Base-by-base conservation (phyloP, 768 basidiomycete genomes). In the Exidia glandulosa region DNA sequence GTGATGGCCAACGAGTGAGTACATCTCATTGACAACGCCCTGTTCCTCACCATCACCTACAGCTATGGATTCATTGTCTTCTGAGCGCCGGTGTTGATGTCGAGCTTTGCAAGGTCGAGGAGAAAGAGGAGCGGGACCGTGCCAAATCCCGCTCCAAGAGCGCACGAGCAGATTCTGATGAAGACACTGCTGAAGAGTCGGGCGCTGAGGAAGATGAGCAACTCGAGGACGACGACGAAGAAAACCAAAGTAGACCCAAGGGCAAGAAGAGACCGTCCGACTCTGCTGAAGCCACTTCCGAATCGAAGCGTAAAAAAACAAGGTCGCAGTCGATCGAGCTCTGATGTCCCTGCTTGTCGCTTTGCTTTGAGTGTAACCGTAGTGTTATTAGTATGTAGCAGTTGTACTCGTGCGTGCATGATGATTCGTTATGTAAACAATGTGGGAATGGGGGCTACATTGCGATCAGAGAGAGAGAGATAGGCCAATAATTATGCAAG, bases 1-100 rank as follows among this genome's bases (percentile, higher is more conserved):
- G 82, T 62, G 93, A 94, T 68, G 97, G 94, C 62, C 96, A 99
- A 72, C 94, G 88, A 75, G 92, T 90, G 57, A 6, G 63, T 63
- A n/a, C 2, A 71, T 56, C 57, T 37, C 34, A 32, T 14, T 23
- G n/a, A 3, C 7, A 27, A 10, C 10, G 56, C 32, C 25, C 47
- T 58, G 31, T 63, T 32, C 36, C 23, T 32, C 0, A 37, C 58
- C 13, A 29, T 37, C 23, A 57, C 27, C 19, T 0, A 37, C 60
- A 85, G 83, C 66, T 85, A 13, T 86, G 84, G 84, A 83, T 83
- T 19, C 81, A 88, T 66, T 81, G 85, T 30, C 74, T 90, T 31
- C 73, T 83, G 32, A 76, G 81, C 32, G 83, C 86, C 1, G 79
- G 80, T 2, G 78, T 83, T 23, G 68, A 75, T 2, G 85, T 90